A percentile compares a stretch with the other conserved stretches of the same genome.
These are phyloP conservation scores for Geotrichum klebahnii DNA, from an alignment of 1,139 yeast genomes.

Conservation along the genomic window DNA sequence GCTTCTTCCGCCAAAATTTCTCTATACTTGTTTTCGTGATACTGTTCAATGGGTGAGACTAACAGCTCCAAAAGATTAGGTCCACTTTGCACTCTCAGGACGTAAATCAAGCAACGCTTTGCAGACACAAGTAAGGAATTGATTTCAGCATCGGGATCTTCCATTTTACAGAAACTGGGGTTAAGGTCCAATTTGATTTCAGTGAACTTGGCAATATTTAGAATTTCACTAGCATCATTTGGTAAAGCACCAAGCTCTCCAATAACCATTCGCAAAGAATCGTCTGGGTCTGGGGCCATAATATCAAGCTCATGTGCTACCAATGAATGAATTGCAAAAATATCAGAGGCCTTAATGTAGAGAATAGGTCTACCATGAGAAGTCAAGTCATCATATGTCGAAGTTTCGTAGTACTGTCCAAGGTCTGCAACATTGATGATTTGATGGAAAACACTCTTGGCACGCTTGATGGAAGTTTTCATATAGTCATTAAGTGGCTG, in stretches of 20 bases:
- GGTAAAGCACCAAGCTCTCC: slow-evolving; percentile 45
- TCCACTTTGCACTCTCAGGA: slow-evolving; percentile 76
- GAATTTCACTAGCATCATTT: slow-evolving; percentile 44
- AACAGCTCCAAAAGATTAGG: slow-evolving; percentile 67
- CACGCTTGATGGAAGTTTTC: slow-evolving; percentile 47
- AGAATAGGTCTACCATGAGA: slow-evolving; percentile 63
- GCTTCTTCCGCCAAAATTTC: slow-evolving; percentile 52
- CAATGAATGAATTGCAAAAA: slow-evolving; percentile 58
- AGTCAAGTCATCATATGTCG: slow-evolving; percentile 67
- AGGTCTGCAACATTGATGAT: slow-evolving; percentile 56
- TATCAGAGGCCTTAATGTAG: slow-evolving; percentile 59
- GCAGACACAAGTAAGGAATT: slow-evolving; percentile 66
- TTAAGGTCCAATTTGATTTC: slow-evolving; percentile 44
- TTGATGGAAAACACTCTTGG: slow-evolving; percentile 45
- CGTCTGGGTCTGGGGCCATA: slow-evolving; percentile 48
- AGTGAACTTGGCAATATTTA: slow-evolving; percentile 41
- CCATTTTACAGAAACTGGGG: slow-evolving; percentile 41
- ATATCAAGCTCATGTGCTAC: slow-evolving; percentile 52
- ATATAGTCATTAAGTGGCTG: slow-evolving; percentile 79
- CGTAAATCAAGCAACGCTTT: slow-evolving; percentile 72
- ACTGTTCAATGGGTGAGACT: slow-evolving; percentile 63
- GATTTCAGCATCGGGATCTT: slow-evolving; percentile 42
- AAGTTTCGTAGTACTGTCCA: slow-evolving; percentile 59
- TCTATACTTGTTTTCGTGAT: slow-evolving; percentile 61
- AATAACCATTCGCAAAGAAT: slow-evolving; percentile 51